Evolutionary conservation across 1,139 yeast genomes (phyloP).

Genomic region (Candida sp.): DNA sequence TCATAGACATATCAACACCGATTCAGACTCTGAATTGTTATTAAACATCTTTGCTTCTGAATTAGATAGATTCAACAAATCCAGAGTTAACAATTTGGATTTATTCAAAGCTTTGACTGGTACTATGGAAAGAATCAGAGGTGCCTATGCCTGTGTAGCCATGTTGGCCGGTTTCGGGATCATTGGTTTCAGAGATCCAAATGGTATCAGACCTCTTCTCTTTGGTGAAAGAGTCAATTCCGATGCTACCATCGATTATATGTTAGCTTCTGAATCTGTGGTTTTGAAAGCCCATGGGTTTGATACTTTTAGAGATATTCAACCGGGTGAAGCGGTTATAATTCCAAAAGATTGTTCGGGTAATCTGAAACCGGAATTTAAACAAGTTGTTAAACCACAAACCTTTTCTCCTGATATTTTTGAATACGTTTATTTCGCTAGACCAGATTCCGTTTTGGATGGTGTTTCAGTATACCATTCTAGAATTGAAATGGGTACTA

Average conservation of each 20-base stretch:
- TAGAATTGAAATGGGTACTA: constrained; percentile 91
- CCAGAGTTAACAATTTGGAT: constrained; percentile 89
- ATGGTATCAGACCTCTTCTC: constrained; percentile 90
- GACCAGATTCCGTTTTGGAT: constrained; percentile 95
- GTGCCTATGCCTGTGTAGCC: constrained; percentile 95
- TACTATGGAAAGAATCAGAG: constrained; percentile 76
- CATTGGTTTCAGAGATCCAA: constrained; percentile 95
- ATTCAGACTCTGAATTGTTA: constrained; percentile 89
- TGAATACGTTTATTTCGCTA: constrained; percentile 96
- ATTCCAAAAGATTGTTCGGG: constrained; percentile 64
- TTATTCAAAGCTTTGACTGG: constrained; percentile 83
- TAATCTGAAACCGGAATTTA: constrained; percentile 62
- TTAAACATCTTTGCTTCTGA: constrained; percentile 90
- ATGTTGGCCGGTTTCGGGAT: constrained; percentile 96
- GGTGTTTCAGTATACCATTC: constrained; percentile 94
- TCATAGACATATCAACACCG: constrained; percentile 97
- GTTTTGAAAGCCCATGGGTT: constrained; percentile 94
- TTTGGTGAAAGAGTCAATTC: constrained; percentile 74
- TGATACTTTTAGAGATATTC: constrained; percentile 71
- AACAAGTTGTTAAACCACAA: constrained; percentile 79
- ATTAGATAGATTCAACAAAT: constrained; percentile 86
- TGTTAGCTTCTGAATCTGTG: constrained; percentile 95
- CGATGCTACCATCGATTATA: constrained; percentile 81
- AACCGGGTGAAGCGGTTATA: constrained; percentile 96
- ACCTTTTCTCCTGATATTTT: constrained; percentile 93